Evolutionary conservation across 1,284 basidiomycete species (phyloP).

Genomic region (Paramarasmius palmivorus): DNA sequence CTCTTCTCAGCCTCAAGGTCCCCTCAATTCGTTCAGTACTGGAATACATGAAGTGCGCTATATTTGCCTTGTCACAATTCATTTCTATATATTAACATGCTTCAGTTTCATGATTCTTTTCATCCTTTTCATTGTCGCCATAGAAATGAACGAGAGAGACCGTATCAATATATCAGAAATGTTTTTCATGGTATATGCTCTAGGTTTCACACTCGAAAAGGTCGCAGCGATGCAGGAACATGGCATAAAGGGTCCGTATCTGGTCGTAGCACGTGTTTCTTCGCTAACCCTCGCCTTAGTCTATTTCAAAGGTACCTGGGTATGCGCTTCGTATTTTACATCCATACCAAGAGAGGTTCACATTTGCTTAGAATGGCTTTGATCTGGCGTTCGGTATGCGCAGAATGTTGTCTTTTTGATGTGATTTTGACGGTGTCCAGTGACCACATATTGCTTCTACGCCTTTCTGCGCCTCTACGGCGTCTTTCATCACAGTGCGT

Average conservation of each 20-base stretch:
- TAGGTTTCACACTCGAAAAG: conserved; percentile 91
- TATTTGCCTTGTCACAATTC: conserved; percentile 5
- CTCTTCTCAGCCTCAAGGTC: conserved; percentile 75
- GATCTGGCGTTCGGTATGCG: conserved; percentile 84
- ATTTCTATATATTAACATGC: too few species aligned
- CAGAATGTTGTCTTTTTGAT: too few species aligned
- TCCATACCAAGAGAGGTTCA: conserved; percentile 4
- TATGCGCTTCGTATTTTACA: conserved; percentile 29
- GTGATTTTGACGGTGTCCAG: too few species aligned
- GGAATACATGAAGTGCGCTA: conserved; percentile 77
- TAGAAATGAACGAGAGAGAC: conserved; percentile 70
- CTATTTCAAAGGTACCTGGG: conserved; percentile 83
- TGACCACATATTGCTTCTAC: conserved; percentile 79
- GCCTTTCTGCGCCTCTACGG: conserved; percentile 74
- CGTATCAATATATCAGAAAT: conserved; percentile 66
- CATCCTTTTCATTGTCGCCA: conserved; percentile 78
- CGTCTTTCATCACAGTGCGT: conserved; percentile 58
- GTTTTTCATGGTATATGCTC: conserved; percentile 79
- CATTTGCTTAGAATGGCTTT: conserved; percentile 73
- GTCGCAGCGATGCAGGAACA: conserved; percentile 94
- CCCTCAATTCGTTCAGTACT: conserved; percentile 87
- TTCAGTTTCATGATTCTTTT: conserved; percentile 83
- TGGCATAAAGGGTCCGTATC: conserved; percentile 69
- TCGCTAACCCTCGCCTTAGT: conserved; percentile 39
- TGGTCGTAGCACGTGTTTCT: conserved; percentile 4